Evolutionary conservation across 371 early-diverging fungal species (phyloP).

Genomic region (Rhizomucor miehei): DNA sequence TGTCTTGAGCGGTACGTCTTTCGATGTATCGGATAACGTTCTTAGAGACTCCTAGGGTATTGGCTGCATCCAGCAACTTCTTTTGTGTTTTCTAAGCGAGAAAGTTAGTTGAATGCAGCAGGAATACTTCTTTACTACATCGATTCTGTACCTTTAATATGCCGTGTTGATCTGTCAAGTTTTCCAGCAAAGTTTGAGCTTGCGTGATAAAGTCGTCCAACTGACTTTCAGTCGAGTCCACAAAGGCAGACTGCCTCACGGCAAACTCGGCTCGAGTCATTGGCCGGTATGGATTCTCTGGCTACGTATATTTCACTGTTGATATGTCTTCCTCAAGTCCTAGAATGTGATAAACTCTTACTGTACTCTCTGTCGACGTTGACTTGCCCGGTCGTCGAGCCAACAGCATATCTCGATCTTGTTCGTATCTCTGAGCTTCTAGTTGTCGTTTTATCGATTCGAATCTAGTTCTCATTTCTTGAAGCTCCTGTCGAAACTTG

Average conservation of each 20-base stretch:
- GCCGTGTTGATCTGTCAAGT: slow-evolving; percentile 75
- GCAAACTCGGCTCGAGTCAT: slow-evolving; percentile 37
- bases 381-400: slow-evolving; percentile 28
- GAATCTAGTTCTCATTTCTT: slow-evolving; percentile 49
- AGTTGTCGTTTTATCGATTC: slow-evolving; percentile 56
- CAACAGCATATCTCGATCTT: slow-evolving; percentile 51
- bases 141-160: slow-evolving; percentile 64
- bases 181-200: slow-evolving; percentile 65
- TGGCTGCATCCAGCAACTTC: slow-evolving; percentile 75
- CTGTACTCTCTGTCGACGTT: neutral
- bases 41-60: slow-evolving; percentile 78
- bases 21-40: slow-evolving; percentile 83
- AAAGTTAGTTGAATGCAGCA: neutral
- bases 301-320: slow-evolving; percentile 17
- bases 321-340: too few species aligned
- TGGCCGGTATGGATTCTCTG: slow-evolving; percentile 49
- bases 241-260: slow-evolving; percentile 45
- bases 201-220: slow-evolving; percentile 74
- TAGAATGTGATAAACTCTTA: neutral
- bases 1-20: slow-evolving; percentile 74
- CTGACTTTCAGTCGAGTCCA: slow-evolving; percentile 55
- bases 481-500: slow-evolving; percentile 65
- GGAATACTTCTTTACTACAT: neutral
- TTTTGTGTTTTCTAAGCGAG: slow-evolving; percentile 63
- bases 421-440: slow-evolving; percentile 39